These are phyloP conservation scores for Bruguiera sexangula DNA, from an alignment of 345 rosid genomes.

Conservation along the genomic window DNA sequence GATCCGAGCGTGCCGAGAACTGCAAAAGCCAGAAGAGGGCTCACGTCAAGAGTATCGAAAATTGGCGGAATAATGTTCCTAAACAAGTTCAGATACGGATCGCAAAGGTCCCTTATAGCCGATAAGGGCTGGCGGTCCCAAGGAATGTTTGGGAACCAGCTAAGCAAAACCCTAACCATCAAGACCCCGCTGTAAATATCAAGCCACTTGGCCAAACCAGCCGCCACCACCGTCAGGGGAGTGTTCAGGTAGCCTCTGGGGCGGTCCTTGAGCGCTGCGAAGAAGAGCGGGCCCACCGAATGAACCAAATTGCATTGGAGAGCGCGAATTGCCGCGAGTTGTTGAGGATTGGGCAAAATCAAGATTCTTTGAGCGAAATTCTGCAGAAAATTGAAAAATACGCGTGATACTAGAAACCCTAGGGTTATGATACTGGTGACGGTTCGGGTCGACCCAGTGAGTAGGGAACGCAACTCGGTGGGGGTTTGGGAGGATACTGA, in stretches of 20 bases:
- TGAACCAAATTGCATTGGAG: slow-evolving; percentile 25
- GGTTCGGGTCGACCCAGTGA: slow-evolving; percentile 26
- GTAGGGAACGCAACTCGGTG: not conserved
- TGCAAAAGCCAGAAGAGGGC: slow-evolving; percentile 80
- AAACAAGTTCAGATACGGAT: slow-evolving; percentile 82
- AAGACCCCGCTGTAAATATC: slow-evolving; percentile 84
- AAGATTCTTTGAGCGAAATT: slow-evolving; percentile 21
- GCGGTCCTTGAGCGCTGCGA: slow-evolving; percentile 53
- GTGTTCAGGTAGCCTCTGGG: slow-evolving; percentile 57
- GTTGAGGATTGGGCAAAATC: slow-evolving; percentile 26
- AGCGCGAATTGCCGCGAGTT: slow-evolving; percentile 26
- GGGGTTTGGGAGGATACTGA: slow-evolving; percentile 2
- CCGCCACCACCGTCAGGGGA: slow-evolving; percentile 79
- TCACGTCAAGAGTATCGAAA: slow-evolving; percentile 73
- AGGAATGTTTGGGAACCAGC: slow-evolving; percentile 94
- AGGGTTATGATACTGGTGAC: slow-evolving; percentile 17
- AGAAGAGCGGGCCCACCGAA: slow-evolving; percentile 51
- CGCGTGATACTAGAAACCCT: slow-evolving; percentile 10
- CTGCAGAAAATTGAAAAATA: slow-evolving; percentile 3
- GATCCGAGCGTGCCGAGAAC: slow-evolving; percentile 71
- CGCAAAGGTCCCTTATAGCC: slow-evolving; percentile 78
- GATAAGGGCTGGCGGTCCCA: slow-evolving; percentile 88
- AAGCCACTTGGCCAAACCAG: slow-evolving; percentile 82
- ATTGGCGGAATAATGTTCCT: slow-evolving; percentile 79
- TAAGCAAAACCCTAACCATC: slow-evolving; percentile 87